Percentiles rank a stretch among this genome's conserved stretches.
Evolutionary conservation across 1,284 basidiomycete genomes (phyloP).

Genomic region (Irpex sp.): DNA sequence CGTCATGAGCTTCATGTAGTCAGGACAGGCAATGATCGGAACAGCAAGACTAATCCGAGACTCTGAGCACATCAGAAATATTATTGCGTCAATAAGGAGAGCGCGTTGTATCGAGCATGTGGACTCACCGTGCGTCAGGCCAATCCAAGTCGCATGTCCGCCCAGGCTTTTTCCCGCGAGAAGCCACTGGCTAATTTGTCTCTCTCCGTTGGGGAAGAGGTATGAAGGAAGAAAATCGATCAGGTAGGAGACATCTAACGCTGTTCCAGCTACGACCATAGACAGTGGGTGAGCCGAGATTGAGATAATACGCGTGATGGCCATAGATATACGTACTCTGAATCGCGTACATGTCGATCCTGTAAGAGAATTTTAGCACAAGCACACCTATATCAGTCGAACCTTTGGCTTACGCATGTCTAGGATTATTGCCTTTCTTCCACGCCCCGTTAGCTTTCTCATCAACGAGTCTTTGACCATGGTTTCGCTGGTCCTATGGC

Average conservation of each 20-base stretch:
- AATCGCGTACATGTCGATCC: slow-evolving; percentile 74
- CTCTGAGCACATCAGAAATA: neutral
- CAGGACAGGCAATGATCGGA: slow-evolving; percentile 13
- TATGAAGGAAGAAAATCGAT: slow-evolving; percentile 80
- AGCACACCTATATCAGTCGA: neutral
- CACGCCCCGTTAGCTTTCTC: slow-evolving; percentile 54
- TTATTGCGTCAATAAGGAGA: neutral
- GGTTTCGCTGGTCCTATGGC: slow-evolving; percentile 74
- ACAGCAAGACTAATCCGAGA: slow-evolving; percentile 7
- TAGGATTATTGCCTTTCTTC: slow-evolving; percentile 50
- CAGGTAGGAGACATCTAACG: slow-evolving; percentile 74
- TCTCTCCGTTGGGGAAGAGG: slow-evolving; percentile 72
- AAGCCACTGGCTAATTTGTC: slow-evolving; percentile 64
- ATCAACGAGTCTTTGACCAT: slow-evolving; percentile 58
- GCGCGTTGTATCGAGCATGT: neutral
- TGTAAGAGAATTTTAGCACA: slow-evolving; percentile 25
- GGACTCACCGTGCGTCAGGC: slow-evolving; percentile 53
- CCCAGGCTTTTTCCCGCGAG: slow-evolving; percentile 73
- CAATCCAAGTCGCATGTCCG: slow-evolving; percentile 76
- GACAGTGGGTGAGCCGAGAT: neutral
- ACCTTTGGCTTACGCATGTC: slow-evolving; percentile 56
- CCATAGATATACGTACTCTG: slow-evolving; percentile 41
- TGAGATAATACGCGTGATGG: neutral
- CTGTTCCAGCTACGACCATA: slow-evolving; percentile 57
- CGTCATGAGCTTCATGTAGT: slow-evolving; percentile 12